Percentiles rank a stretch among this genome's conserved stretches.
Conservation (phyloP, 139 green algal species). For the Coccomyxa sp. region DNA sequence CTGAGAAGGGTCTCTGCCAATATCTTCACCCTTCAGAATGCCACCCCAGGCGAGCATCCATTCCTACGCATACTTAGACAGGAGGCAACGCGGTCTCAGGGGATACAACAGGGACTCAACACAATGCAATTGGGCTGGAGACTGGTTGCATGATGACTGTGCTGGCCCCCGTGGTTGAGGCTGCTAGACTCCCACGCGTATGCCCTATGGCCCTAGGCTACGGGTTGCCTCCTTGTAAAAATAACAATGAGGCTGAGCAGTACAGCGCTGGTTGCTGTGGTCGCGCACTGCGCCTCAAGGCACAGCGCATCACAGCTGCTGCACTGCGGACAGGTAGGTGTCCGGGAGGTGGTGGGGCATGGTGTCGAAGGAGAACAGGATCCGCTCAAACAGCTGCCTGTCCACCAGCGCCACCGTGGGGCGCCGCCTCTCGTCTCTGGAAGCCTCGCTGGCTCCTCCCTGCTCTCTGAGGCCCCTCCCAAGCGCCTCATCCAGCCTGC, state of each 20-base stretch:
- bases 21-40: not conserved
- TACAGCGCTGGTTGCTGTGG: not conserved
- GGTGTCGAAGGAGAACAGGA: slow-evolving; percentile 38
- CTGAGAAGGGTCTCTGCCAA: not conserved
- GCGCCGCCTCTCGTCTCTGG: not conserved
- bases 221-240: not conserved
- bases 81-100: not conserved
- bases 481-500: too few species aligned
- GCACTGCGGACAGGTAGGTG: slow-evolving; percentile 29
- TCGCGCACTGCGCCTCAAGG: not conserved
- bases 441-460: not conserved
- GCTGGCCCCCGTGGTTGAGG: not conserved
- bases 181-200: not conserved
- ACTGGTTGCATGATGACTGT: not conserved
- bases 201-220: not conserved
- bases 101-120: not conserved
- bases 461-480: not conserved
- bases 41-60: not conserved
- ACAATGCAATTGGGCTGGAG: not conserved
- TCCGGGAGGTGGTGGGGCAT: slow-evolving; percentile 45
- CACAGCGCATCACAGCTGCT: slow-evolving; percentile 39
- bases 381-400: slow-evolving; percentile 25
- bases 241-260: not conserved
- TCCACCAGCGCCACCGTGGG: slow-evolving; percentile 29
- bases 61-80: not conserved